Base-by-base conservation (phyloP, 805 yeast species). In the Nakazawaea molendinolei region DNA sequence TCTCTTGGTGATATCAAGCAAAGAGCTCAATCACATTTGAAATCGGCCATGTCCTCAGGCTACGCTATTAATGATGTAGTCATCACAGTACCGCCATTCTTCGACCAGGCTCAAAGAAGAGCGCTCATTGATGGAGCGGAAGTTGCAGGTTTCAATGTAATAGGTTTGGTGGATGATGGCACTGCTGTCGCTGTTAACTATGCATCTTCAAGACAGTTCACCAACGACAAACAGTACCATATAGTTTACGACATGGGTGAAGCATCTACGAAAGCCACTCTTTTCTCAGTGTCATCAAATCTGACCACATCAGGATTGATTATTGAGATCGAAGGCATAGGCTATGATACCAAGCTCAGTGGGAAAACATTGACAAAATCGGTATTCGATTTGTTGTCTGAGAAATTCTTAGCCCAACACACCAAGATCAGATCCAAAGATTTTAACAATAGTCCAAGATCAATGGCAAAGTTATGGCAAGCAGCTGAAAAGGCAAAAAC, bases 181-280 rank as follows among this genome's bases (percentile, higher is more conserved):
- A 61, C 86, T n/a, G 92, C 97, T 2, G 86, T 86, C 12, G 95
- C 95, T 1, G 59, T 85, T 29, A 85, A 86, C 50, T 89, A 76
- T 54, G 85, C 86, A 2, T 67, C 83, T 22, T 53, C 55, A 6
- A 67, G 75, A 33, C 64, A 65, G 21, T 71, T 71, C 42, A 56
- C 58, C 23, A 55, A 55, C 3, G 68, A 65, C 3, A 70, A 66
- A 38, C 75, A 74, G 47, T 69, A 76, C 49, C 84, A 84, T 52
- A 53, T 86, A 33, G 71, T 92, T 23, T 86, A 80, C 53, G 98
- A 92, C 55, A 74, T 84, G 73, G 98, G 98, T 31, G 90, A 95
- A 5, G 95, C 95, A 1, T 79, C 95, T 1, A 83, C 95, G 0
- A 75, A 79, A 38, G 95, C 95, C 2, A 83, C 97, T 0, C 61